These are phyloP conservation scores for Colletotrichum chlorophyti DNA, from an alignment of 2,329 filamentous ascomycete species.

Conservation along the genomic window DNA sequence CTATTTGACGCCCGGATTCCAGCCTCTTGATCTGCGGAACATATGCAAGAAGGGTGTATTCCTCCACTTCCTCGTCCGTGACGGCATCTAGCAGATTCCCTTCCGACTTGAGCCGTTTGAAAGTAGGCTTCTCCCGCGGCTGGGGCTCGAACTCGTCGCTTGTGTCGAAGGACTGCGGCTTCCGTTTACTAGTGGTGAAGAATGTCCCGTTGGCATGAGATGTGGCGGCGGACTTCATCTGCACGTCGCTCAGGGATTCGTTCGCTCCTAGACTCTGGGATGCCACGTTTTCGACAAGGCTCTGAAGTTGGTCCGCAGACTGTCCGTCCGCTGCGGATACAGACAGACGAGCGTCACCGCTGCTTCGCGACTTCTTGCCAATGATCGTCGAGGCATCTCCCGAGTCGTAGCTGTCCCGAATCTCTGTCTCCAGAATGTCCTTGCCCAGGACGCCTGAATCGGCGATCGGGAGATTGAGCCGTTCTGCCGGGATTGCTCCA, in stretches of 20 bases:
- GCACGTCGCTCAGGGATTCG: slow-evolving; percentile 46
- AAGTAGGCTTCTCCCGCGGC: slow-evolving; percentile 48
- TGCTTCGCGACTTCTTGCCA: slow-evolving; percentile 2
- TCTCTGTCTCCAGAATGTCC: slow-evolving; percentile 48
- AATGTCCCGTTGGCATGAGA: slow-evolving; percentile 34
- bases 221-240: slow-evolving; percentile 30
- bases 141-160: slow-evolving; percentile 57
- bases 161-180: slow-evolving; percentile 53
- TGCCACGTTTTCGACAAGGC: slow-evolving; percentile 56
- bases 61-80: slow-evolving; percentile 45
- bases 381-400: slow-evolving; percentile 38
- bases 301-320: slow-evolving; percentile 58
- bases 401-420: slow-evolving; percentile 56
- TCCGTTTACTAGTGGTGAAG: slow-evolving; percentile 62
- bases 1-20: slow-evolving; percentile 63
- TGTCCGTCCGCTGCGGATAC: slow-evolving; percentile 41
- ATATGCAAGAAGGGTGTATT: slow-evolving; percentile 54
- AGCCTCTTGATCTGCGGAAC: slow-evolving; percentile 57
- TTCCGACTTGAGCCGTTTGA: slow-evolving; percentile 64
- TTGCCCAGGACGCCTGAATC: slow-evolving; percentile 32
- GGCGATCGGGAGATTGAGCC: slow-evolving; percentile 54
- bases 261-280: slow-evolving; percentile 63
- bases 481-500: slow-evolving; percentile 54
- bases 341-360: slow-evolving; percentile 26
- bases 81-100: slow-evolving; percentile 45